Evolutionary conservation across 805 yeast species (phyloP), one percentile per base, ranked within the genome.

Genomic region (Citeromyces matritensis): DNA sequence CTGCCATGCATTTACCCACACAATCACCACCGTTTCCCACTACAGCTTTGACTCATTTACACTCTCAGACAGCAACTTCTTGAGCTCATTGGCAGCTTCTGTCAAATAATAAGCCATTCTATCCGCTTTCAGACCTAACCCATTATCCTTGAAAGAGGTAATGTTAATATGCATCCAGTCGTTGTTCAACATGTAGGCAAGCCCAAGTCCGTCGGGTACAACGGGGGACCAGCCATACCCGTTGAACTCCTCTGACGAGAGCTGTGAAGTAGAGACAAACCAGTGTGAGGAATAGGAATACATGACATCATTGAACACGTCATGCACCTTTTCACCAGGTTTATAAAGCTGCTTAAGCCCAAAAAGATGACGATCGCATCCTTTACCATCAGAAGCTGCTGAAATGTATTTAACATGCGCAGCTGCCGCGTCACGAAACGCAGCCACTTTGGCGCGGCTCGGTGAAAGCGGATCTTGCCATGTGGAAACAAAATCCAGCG

Each of bases 211-310:
- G 38, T 78, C 82, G 48, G 86, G 94, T 43, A 80, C 74, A 31
- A 91, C 97, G 53, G 93, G 94, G 12, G 95, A 72, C 83, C 85
- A 88, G 23, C 98, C 98, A 65, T 86, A 88, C 29, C 93, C 86
- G 51, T 84, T 84, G 57, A 84, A 82, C 53, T 63, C 63, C 44
- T 77, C 81, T 4, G 93, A 79, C 6, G 91, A 79, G 41, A 88
- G 64, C 56, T 88, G 97, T 2, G 95, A 84, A 3, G 95, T 73
- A 12, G 94, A 80, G 32, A 88, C 53, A 52, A 67, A 75, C 98
- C 98, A 88, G 29, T 81, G 70, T 23, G 73, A 60, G 5, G 93
- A 76, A 59, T 83, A 88, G 30, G 60, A 53, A 50, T 68, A 83
- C 40, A 82, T 60, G 9, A 93, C 81, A 53, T 88, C 93, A 14